phyloP scores from a whole-genome alignment of 2,329 filamentous ascomycete genomes.

The Botrytis squamosa region DNA sequence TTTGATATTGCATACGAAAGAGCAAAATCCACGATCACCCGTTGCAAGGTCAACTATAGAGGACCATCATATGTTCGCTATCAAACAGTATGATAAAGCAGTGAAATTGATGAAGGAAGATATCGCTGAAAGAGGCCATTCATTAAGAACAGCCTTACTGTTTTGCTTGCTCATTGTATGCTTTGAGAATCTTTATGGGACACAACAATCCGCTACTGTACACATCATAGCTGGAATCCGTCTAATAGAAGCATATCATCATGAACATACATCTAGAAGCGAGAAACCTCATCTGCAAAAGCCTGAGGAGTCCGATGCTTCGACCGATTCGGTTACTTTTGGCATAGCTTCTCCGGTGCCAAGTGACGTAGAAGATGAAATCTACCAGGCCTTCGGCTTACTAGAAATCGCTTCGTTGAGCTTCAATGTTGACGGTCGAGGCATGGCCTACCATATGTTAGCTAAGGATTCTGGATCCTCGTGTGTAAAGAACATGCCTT shows the following conservation, averaged over 20 bases:
- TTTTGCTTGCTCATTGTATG: conserved; percentile 10
- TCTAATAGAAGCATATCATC: background rate
- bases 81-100: background rate
- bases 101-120: background rate
- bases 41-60: background rate
- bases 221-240: background rate
- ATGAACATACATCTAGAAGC: background rate
- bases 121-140: background rate
- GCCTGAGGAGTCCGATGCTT: background rate
- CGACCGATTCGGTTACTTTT: background rate
- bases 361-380: conserved; percentile 12
- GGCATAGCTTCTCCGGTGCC: conserved; percentile 11
- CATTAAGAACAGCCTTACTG: background rate
- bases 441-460: conserved; percentile 10
- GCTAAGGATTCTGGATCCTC: conserved; percentile 4
- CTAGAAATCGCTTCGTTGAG: background rate
- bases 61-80: background rate
- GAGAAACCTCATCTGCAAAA: background rate
- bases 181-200: conserved; percentile 1
- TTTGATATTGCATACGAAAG: background rate
- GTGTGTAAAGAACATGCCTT: conserved; percentile 1
- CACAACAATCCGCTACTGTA: background rate
- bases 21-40: background rate
- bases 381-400: conserved; percentile 1
- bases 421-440: background rate